phyloP scores from a whole-genome alignment of 306 rosid genomes.

The Astragalus membranaceus region DNA sequence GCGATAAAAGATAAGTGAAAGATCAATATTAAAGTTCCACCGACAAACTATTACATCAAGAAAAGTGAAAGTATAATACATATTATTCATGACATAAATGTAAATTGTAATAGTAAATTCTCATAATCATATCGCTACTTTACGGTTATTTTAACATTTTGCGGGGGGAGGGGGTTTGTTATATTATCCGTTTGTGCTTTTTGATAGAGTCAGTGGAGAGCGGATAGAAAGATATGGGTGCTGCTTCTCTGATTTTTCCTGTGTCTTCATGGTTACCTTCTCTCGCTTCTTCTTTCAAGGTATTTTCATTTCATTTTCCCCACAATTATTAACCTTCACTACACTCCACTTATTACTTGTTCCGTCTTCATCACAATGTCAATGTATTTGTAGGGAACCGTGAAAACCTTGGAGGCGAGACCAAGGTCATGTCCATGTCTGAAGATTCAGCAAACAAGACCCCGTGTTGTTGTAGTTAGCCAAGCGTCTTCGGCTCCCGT shows the following conservation, averaged over 20 bases:
- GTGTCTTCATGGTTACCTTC: conserved; percentile 26
- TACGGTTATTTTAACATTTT: not conserved
- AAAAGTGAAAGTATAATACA: too few species aligned
- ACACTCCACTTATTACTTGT: too few species aligned
- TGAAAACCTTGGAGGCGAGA: conserved; percentile 33
- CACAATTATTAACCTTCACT: not conserved
- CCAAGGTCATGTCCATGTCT: conserved; percentile 30
- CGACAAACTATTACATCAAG: too few species aligned
- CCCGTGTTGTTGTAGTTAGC: conserved; percentile 20
- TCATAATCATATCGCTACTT: not conserved
- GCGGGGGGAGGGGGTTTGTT: not conserved
- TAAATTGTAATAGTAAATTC: too few species aligned
- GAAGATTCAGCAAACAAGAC: conserved; percentile 25
- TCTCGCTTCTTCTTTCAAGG: conserved; percentile 74
- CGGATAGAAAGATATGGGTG: conserved; percentile 14
- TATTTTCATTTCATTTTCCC: not conserved
- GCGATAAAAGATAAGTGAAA: too few species aligned
- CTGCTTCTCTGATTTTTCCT: conserved; percentile 37
- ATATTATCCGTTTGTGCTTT: not conserved
- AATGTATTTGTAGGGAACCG: conserved; percentile 54
- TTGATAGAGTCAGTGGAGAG: not conserved
- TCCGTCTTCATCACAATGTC: too few species aligned
- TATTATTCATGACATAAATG: too few species aligned
- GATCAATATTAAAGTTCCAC: too few species aligned
- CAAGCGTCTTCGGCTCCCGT: conserved; percentile 29